A percentile compares a stretch with the other conserved stretches of the same genome.
Evolutionary conservation across 768 basidiomycete genomes (phyloP).

Genomic region (Lactifluus subvellereus): DNA sequence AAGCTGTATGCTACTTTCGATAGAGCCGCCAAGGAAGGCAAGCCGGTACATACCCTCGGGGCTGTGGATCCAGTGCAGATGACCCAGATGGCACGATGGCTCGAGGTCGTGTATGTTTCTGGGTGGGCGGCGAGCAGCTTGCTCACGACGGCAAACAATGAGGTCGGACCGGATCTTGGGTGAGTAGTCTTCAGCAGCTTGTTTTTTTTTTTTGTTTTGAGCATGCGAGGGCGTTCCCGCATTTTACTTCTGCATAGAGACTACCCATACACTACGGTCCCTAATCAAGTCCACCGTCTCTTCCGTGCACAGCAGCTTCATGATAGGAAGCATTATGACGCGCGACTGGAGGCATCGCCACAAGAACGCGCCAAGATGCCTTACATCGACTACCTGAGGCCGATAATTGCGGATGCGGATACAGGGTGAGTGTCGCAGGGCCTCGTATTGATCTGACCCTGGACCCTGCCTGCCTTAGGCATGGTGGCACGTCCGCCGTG

Average conservation of each 20-base stretch:
- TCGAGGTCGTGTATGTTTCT: constrained; percentile 86
- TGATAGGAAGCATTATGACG: constrained; percentile 90
- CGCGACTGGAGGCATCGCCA: constrained; percentile 59
- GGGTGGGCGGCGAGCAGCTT: constrained; percentile 89
- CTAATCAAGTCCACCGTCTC: constrained; percentile 89
- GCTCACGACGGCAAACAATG: constrained; percentile 84
- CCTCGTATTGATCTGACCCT: constrained; percentile 9
- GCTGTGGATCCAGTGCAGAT: constrained; percentile 92
- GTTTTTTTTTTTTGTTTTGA: background rate
- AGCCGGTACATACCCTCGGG: constrained; percentile 86
- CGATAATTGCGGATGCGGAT: constrained; percentile 92
- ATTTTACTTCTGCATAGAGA: constrained; percentile 48
- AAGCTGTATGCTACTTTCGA: constrained; percentile 72
- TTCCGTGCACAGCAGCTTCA: constrained; percentile 90
- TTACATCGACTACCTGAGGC: constrained; percentile 82
- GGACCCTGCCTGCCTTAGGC: constrained; percentile 41
- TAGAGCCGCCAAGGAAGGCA: constrained; percentile 52
- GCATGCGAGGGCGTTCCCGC: background rate
- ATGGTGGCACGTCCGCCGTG: constrained; percentile 87
- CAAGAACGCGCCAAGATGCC: constrained; percentile 65
- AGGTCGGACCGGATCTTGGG: constrained; percentile 91
- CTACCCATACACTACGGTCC: constrained; percentile 94
- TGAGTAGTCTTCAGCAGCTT: constrained; percentile 27
- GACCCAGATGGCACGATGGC: constrained; percentile 87
- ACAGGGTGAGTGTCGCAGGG: constrained; percentile 62